Evolutionary conservation across 1,284 basidiomycete species (phyloP).

Genomic region (Apiotrichum siamense): DNA sequence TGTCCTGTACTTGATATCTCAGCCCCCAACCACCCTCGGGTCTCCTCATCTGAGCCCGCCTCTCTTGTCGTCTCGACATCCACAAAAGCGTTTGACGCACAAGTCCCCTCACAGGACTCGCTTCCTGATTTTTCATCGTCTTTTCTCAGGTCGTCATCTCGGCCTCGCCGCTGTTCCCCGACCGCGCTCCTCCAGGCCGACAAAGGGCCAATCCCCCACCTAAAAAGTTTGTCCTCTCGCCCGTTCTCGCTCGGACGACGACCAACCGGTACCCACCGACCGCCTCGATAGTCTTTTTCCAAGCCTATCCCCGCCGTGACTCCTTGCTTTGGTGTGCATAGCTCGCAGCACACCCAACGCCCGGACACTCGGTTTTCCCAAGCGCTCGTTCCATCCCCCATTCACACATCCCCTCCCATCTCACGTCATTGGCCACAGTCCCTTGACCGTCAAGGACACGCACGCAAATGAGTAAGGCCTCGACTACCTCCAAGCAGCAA

Average conservation of each 20-base stretch:
- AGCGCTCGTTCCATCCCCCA: neutral
- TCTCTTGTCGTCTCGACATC: neutral
- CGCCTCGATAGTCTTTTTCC: neutral
- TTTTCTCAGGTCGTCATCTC: no score
- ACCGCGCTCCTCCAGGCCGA: no score
- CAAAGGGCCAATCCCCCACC: neutral
- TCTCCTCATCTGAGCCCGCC: no score
- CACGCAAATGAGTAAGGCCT: constrained; percentile 37
- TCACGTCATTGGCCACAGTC: neutral
- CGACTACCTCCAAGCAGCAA: constrained; percentile 20
- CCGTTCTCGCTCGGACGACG: neutral
- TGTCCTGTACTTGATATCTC: constrained; percentile 3
- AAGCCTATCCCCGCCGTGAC: neutral
- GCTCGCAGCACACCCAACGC: neutral
- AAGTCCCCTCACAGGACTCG: neutral
- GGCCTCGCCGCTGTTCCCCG: no score
- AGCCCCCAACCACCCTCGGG: no score
- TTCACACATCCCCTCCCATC: neutral
- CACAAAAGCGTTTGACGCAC: constrained; percentile 12
- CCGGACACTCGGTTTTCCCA: neutral
- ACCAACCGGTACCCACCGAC: neutral
- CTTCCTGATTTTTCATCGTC: neutral
- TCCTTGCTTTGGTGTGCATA: neutral
- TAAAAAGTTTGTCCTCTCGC: constrained; percentile 8
- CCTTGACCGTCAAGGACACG: constrained; percentile 6